Evolutionary conservation across 1,284 basidiomycete genomes (phyloP), one percentile per base, ranked within the genome.

Genomic region (Lentinus polychrous): DNA sequence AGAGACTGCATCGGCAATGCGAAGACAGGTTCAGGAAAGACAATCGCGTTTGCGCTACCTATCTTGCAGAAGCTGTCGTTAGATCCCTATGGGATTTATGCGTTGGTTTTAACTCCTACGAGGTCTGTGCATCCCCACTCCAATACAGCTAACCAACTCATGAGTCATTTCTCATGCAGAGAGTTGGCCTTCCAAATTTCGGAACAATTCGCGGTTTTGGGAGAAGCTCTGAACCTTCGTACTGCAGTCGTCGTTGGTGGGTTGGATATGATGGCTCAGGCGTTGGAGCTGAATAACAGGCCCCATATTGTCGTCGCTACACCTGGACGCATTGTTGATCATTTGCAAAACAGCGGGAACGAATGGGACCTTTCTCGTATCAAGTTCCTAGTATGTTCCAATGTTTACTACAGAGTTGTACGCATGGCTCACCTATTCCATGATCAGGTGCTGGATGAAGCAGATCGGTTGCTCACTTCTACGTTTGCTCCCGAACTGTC

Each of bases 251-350:
- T 99, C 17, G 92, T 99, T 2, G 96, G 96, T 8, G 96, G 96
- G 2, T 94, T 99, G 91, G 96, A 99, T 61, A 96, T 97, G 88
- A 93, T 97, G 74, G 67, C 83, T 6, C 96, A 99, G 65, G 91
- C 95, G 0, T 73, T 91, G 27, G 92, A 95, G 61, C 79, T 99
- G 4, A 77, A 78, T 2, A 78, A 83, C 55, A 78, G 91, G 27
- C 96, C 96, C 0, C 96, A 99, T 63, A 78, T 99, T 37, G 84
- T 99, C 15, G 86, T 99, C 36, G 96, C 95, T 5, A 99, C 96
- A 0, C 96, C 96, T 1, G 96, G 96, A 0, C 80, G 96, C 10
- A 81, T 99, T 10, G 92, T 94, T 2, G 96, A 99, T 66, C 83
- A 95, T 57, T 68, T 99, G 33, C 78, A 79, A 53, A 93, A 88